These are phyloP conservation scores for Hysterium pulicare DNA, from an alignment of 2,329 filamentous ascomycete species.

Conservation along the genomic window DNA sequence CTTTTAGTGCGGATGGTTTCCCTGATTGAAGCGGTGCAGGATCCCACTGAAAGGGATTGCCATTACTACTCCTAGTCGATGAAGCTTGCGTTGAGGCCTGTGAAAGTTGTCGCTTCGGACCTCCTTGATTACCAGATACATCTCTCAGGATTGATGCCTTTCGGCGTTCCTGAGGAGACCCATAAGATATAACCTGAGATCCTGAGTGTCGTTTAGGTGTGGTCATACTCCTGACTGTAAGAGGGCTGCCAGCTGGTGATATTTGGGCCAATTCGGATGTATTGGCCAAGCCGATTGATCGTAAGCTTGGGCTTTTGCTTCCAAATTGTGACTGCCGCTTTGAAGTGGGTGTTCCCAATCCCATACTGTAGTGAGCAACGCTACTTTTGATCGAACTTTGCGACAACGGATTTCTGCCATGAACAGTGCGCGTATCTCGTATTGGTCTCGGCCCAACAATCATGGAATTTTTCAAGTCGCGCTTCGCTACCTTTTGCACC, in stretches of 20 bases:
- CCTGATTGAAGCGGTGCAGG: conserved; percentile 29
- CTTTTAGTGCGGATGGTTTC: conserved; percentile 44
- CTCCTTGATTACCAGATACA: conserved; percentile 28
- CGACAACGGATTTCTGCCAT: conserved; percentile 13
- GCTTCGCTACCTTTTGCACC: conserved; percentile 35
- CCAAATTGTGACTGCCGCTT: conserved; percentile 6
- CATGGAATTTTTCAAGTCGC: conserved; percentile 32
- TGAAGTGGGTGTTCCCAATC: conserved; percentile 2
- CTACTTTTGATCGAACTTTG: conserved; percentile 13
- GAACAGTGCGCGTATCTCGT: conserved; percentile 20
- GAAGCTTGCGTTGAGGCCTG: conserved; percentile 37
- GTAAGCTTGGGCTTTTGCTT: conserved; percentile 13
- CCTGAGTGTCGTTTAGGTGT: conserved; percentile 35
- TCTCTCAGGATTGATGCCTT: conserved; percentile 27
- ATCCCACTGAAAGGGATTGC: conserved; percentile 48
- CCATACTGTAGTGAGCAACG: conserved; percentile 9
- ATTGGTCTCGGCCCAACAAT: conserved; percentile 29
- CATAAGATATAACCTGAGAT: conserved; percentile 35
- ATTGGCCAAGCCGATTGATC: conserved; percentile 24
- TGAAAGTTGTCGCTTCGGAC: conserved; percentile 38
- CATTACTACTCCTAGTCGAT: conserved; percentile 41
- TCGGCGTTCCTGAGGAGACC: conserved; percentile 39
- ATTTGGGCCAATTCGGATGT: conserved; percentile 34
- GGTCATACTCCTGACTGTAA: conserved; percentile 22
- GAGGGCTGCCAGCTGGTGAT: conserved; percentile 23